Evolutionary conservation across 768 basidiomycete species (phyloP).

Genomic region (Panellus pusillus): DNA sequence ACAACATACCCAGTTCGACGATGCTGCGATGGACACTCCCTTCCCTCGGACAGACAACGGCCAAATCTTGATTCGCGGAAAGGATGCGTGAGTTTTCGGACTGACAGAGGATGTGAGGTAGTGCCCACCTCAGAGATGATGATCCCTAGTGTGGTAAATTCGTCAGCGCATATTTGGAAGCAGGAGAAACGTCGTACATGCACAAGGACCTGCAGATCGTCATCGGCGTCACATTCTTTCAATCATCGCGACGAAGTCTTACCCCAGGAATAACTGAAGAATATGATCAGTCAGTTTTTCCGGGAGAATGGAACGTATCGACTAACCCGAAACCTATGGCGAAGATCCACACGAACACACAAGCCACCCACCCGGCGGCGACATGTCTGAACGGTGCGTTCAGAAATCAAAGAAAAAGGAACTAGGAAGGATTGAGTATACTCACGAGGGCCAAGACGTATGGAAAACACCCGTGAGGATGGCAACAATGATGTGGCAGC

Average conservation of each 20-base stretch:
- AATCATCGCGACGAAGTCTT: slow-evolving; percentile 5
- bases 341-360: slow-evolving; percentile 72
- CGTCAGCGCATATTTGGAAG: no score
- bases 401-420: background rate
- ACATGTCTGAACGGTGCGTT: slow-evolving; percentile 34
- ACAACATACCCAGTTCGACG: slow-evolving; percentile 65
- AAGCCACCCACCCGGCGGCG: slow-evolving; percentile 72
- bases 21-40: slow-evolving; percentile 72
- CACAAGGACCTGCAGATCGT: slow-evolving; percentile 48
- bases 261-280: slow-evolving; percentile 78
- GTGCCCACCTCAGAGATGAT: slow-evolving; percentile 58
- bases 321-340: slow-evolving; percentile 50
- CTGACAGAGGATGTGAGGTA: background rate
- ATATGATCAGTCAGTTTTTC: no score
- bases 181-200: slow-evolving; percentile 43
- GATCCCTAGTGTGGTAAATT: slow-evolving; percentile 38
- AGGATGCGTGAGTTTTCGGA: background rate
- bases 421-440: slow-evolving; percentile 6
- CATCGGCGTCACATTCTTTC: background rate
- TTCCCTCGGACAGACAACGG: slow-evolving; percentile 69
- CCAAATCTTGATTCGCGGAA: slow-evolving; percentile 46
- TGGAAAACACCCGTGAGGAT: slow-evolving; percentile 61
- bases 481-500: slow-evolving; percentile 71
- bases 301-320: no score
- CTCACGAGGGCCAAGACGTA: slow-evolving; percentile 51